These are phyloP conservation scores for Picea abies DNA, from an alignment of 83 land plant genomes.

Conservation along the genomic window DNA sequence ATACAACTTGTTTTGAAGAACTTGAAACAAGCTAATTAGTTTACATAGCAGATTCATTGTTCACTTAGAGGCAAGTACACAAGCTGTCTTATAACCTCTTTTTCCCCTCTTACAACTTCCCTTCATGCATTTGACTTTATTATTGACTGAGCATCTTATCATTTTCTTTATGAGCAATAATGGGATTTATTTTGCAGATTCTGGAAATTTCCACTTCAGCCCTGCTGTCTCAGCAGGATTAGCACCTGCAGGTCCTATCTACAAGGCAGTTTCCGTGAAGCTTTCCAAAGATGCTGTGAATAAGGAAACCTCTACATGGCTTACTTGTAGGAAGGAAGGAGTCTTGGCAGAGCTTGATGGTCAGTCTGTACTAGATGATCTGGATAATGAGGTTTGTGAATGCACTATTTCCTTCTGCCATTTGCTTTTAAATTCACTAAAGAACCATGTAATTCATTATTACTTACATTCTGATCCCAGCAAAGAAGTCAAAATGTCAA, in stretches of 20 bases:
- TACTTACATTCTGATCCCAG: not conserved
- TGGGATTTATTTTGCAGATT: constrained; percentile 20
- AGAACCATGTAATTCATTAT: not conserved
- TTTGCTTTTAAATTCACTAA: not conserved
- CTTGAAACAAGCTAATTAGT: no score
- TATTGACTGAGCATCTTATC: not conserved
- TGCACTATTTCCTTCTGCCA: not conserved
- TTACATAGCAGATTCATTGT: no score
- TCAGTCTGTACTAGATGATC: constrained; percentile 30
- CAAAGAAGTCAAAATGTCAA: not conserved
- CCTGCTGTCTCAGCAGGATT: constrained; percentile 38
- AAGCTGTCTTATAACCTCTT: no score
- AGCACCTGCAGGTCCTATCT: constrained; percentile 39
- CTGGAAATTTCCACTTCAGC: constrained; percentile 36
- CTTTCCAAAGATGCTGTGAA: constrained; percentile 5
- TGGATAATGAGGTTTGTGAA: constrained; percentile 41
- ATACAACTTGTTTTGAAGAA: no score
- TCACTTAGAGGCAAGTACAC: no score
- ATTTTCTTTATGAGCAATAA: not conserved
- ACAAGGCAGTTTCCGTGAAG: constrained; percentile 49
- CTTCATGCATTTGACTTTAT: not conserved
- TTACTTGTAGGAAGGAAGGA: constrained; percentile 53
- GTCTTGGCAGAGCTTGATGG: constrained; percentile 44
- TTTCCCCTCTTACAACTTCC: not conserved
- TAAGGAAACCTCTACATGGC: constrained; percentile 36